Evolutionary conservation across 2,329 filamentous ascomycete species (phyloP), one percentile per base, ranked within the genome.

Genomic region (Aureobasidium sp.): DNA sequence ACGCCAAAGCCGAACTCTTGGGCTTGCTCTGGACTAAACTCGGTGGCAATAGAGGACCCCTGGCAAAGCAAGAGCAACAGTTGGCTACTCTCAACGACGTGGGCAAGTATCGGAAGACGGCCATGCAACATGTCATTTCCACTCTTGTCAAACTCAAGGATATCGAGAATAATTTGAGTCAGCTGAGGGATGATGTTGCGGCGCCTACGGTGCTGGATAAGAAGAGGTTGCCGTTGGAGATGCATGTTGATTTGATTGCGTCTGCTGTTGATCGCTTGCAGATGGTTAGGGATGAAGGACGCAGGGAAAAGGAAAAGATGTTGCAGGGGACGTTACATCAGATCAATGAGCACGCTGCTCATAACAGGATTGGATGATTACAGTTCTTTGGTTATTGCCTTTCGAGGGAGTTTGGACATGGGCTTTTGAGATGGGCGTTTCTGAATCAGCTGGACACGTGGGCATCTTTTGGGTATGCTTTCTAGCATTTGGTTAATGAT

Each of bases 161-260:
- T 61, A 93, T 94, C 64, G 83, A 86, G 67, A 82, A 84, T 1
- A 85, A 85, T 48, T 76, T 95, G 14, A 85, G 87, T 66, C 87
- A 91, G 68, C 72, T 95, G 67, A 78, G 88, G 25, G 87, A 91
- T 64, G 78, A 87, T 6, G 87, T 92, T 11, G 85, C 84, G 0
- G 81, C 83, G 62, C 88, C 89, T 0, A 86, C 85, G 65, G 68
- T 86, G 12, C 80, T 80, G 1, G 76, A 76, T 8, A 72, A 75
- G 3, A 76, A 79, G 31, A 62, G 62, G 20, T 78, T 90, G 11
- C 88, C 89, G 2, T 76, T 94, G 5, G 81, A 82, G 56, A 86
- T 90, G 45, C 89, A 94, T 70, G 86, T 94, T 44, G 85, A 90
- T 67, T 86, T 85, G 62, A 91, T 94, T 64, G 80, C 88, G 62